Conservation (phyloP, 2,329 filamentous ascomycete species). For the Akanthomyces lecanii region DNA sequence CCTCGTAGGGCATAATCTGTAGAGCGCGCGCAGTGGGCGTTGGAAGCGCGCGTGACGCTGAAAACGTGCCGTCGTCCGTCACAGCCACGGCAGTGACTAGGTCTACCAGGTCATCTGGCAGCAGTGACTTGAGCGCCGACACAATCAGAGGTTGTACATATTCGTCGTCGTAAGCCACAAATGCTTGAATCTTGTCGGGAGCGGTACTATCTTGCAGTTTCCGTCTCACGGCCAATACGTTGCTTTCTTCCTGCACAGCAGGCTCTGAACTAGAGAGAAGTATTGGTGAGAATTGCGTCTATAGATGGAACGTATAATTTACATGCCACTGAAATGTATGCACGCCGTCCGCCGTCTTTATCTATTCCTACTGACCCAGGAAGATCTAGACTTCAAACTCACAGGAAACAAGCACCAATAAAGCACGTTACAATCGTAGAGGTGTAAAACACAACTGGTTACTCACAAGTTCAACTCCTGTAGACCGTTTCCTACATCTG, state of each 20-base stretch:
- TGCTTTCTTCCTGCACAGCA: conserved; percentile 13
- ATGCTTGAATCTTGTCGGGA: conserved; percentile 48
- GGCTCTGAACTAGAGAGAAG: conserved; percentile 24
- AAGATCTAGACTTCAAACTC: conserved; percentile 14
- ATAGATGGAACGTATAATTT: conserved; percentile 24
- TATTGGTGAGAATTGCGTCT: conserved; percentile 34
- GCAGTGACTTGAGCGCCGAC: conserved; percentile 59
- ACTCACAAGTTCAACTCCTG: conserved; percentile 83
- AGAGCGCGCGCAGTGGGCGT: conserved; percentile 44
- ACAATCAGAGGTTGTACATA: conserved; percentile 88
- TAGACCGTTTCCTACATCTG: conserved; percentile 55
- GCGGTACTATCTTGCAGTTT: conserved; percentile 19
- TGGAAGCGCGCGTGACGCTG: conserved; percentile 33
- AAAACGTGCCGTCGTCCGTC: conserved; percentile 29
- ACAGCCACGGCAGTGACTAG: conserved; percentile 45
- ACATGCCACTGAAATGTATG: conserved; percentile 23
- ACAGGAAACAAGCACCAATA: background rate
- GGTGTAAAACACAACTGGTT: conserved; percentile 7
- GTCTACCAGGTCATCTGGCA: conserved; percentile 53
- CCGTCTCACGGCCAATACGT: conserved; percentile 20
- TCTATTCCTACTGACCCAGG: conserved; percentile 14
- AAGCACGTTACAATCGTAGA: background rate
- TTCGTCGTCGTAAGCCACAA: conserved; percentile 78
- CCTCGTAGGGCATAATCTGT: conserved; percentile 83
- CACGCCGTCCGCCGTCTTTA: conserved; percentile 13